Base-by-base conservation (phyloP, 148 eudicot species). In the Silene uniflora region DNA sequence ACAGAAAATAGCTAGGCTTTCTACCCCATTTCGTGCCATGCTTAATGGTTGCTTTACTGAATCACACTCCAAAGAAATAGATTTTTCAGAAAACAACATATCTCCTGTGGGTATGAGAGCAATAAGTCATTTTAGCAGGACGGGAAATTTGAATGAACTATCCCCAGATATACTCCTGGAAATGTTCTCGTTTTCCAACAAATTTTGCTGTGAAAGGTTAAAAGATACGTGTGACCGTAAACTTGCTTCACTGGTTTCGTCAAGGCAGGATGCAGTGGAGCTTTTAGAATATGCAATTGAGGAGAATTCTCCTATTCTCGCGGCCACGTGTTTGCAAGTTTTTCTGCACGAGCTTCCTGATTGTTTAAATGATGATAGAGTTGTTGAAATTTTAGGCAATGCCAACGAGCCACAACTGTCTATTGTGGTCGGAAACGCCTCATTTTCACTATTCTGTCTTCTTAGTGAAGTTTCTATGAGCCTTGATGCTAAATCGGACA, bases 21-120 rank as follows among this genome's bases (percentile, higher is more conserved):
- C 99, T 16, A 83, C 87, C 74, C 99, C 99, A 61, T 95, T 95
- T 81, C 82, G 80, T 77, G 87, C 98, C 67, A 95, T 95, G 99
- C 88, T 95, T 16, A 88, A 89, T 80, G 99, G 99, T 1, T 79
- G 91, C 81, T 95, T 95, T 81, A 84, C 87, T 6, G 99, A 95
- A 84, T 95, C 99, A 69, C 77, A 77, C 23, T 69, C 72, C 46
- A 83, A 91, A 59, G 92, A 86, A 82, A 88, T 95, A 11, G 89
- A 90, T 80, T 85, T 95, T 46, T 90, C 97, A 7, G 86, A 88
- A 68, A 95, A 95, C 79, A 78, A 84, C 77, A 83, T 95, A 73
- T 90, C 99, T 12, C 83, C 91, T 11, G 72, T 67, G 73, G 97
- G 92, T 54, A 88, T 95, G 97, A 88, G 85, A 80, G 90, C 83